Percentiles rank a stretch among this genome's conserved stretches.
Evolutionary conservation across 768 basidiomycete genomes (phyloP).

Genomic region (Russula sp.): DNA sequence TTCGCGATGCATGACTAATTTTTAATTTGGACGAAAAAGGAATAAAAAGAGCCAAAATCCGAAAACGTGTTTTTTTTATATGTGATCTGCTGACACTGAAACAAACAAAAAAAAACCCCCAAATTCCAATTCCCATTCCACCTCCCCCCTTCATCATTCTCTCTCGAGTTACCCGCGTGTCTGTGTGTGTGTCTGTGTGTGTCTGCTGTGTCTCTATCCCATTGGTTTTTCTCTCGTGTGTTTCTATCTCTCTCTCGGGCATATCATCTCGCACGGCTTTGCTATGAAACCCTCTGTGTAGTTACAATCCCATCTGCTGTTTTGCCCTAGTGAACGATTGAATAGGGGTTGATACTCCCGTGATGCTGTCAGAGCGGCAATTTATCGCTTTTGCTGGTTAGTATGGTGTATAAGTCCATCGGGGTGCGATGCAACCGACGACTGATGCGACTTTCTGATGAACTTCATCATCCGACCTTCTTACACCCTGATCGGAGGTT

Average conservation of each 20-base stretch:
- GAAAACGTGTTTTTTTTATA: conserved; percentile 3
- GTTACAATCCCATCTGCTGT: conserved; percentile 10
- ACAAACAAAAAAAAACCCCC: too few relatives aligned
- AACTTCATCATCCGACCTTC: neutral
- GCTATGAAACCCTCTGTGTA: conserved; percentile 1
- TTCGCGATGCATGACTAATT: too few relatives aligned
- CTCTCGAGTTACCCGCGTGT: too few relatives aligned
- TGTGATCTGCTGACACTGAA: neutral
- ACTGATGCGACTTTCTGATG: conserved; percentile 23
- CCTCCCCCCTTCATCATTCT: neutral
- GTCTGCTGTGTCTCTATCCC: neutral
- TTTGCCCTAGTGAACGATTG: neutral
- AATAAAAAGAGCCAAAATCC: conserved; percentile 16
- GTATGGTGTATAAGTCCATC: neutral
- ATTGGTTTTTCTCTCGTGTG: too few relatives aligned
- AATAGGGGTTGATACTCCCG: neutral
- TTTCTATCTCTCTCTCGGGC: neutral
- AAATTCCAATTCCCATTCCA: neutral
- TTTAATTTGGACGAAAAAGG: conserved; percentile 20
- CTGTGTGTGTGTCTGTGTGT: neutral
- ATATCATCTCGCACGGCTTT: conserved; percentile 1
- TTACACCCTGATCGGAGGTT: conserved; percentile 12
- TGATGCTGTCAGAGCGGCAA: too few relatives aligned
- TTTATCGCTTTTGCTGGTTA: conserved; percentile 13
- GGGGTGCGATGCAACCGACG: conserved; percentile 17